Evolutionary conservation across 2,329 filamentous ascomycete genomes (phyloP), one percentile per base, ranked within the genome.

Genomic region (Fusarium floridanum): DNA sequence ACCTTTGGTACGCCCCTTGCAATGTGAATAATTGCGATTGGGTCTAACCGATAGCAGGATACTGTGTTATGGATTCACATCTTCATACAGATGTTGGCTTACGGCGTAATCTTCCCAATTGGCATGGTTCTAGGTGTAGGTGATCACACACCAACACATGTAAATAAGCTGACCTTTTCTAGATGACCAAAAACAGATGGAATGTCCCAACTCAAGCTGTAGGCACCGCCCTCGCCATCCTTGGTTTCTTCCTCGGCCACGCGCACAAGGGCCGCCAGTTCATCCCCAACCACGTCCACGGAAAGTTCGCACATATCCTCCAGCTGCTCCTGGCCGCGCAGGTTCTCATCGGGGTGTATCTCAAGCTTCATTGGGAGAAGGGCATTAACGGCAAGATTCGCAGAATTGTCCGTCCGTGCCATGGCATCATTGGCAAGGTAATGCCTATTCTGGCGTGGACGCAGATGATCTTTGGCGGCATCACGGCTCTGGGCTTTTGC

Each of bases 381-480:
- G 95, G 95, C 3, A 90, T 97, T 78, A 90, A 97, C 80, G 95
- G 91, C 29, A 91, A 90, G 79, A 92, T 98, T 67, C 89, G 97
- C 64, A 91, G 88, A 68, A 85, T 91, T 61, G 87, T 96, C 55
- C 92, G 96, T 8, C 85, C 91, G 16, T 88, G 88, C 29, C 97
- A 99, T 82, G 93, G 94, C 24, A 83, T 98, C 66, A 84, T 97
- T 43, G 97, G 97, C 75, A 98, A 98, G 84, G 85, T 91, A 2
- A 93, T 99, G 87, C 97, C 97, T 1, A 84, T 98, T 4, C 88
- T 95, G 2, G 90, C 93, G 29, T 99, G 97, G 97, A 88, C 92
- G 7, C 97, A 99, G 86, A 97, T 99, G 91, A 82, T 99, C 8
- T 98, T 99, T 83, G 97, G 97, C 61, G 97, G 95, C 43, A 98